A percentile compares a stretch with the other conserved stretches of the same genome.
These are phyloP conservation scores for Firmiana major DNA, from an alignment of 345 rosid genomes.

Conservation along the genomic window DNA sequence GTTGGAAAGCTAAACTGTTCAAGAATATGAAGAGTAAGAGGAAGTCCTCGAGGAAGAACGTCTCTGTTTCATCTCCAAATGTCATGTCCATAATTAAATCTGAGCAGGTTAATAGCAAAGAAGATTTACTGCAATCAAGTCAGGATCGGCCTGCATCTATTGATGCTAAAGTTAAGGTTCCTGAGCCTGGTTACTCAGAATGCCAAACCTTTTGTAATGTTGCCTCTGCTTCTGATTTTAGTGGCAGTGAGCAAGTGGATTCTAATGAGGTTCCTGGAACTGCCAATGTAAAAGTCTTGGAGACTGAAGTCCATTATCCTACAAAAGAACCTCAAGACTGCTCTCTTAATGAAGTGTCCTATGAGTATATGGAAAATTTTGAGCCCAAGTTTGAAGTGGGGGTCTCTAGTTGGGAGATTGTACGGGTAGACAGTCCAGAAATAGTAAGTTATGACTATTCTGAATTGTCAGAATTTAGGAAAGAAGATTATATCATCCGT, in stretches of 20 bases:
- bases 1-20: slow-evolving; percentile 42
- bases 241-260: slow-evolving; percentile 20
- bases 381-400: slow-evolving; percentile 12
- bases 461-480: slow-evolving; percentile 12
- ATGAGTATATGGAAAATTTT: slow-evolving; percentile 16
- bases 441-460: slow-evolving; percentile 10
- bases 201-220: slow-evolving; percentile 16
- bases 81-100: slow-evolving; percentile 16
- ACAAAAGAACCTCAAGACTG: slow-evolving; percentile 27
- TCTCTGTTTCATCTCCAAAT: slow-evolving; percentile 18
- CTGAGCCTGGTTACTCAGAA: slow-evolving; percentile 32
- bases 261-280: slow-evolving; percentile 20
- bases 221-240: slow-evolving; percentile 22
- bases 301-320: slow-evolving; percentile 12
- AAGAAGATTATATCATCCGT: slow-evolving; percentile 9
- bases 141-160: slow-evolving; percentile 20
- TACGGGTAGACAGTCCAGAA: slow-evolving; percentile 25
- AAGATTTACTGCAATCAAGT: slow-evolving; percentile 14
- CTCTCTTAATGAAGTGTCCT: slow-evolving; percentile 12
- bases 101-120: slow-evolving; percentile 8
- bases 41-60: slow-evolving; percentile 23
- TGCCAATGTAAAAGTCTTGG: slow-evolving; percentile 13
- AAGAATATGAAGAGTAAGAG: slow-evolving; percentile 36
- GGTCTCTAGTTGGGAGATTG: slow-evolving; percentile 28
- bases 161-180: slow-evolving; percentile 38